Evolutionary conservation across 2,329 filamentous ascomycete species (phyloP), one percentile per base, ranked within the genome.

Genomic region (Acrocalymma vagum): DNA sequence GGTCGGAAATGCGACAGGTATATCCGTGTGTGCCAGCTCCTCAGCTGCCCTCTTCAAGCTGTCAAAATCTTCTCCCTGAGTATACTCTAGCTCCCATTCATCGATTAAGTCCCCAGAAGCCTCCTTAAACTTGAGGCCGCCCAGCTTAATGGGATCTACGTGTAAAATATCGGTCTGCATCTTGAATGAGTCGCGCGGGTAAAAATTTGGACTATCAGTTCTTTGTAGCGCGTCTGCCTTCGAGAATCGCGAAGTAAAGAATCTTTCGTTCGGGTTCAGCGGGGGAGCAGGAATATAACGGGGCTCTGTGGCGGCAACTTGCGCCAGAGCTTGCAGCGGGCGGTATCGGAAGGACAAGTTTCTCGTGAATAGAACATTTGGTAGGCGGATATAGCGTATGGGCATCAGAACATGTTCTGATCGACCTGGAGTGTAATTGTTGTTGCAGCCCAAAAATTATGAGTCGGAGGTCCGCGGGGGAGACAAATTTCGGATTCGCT

Each of bases 1-100:
- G 0, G 94, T 99, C 1, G 94, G 94, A 65, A 99, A 99, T 1
- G 90, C 94, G 31, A 99, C 90, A 4, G 94, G 94, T 3, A 80
- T 80, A 63, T 89, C 80, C 35, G 80, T 84, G 13, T 77, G 77
- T 35, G 77, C 80, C 23, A 96, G 75, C 51, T 85, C 78, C 9
- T 78, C 65, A 3, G 88, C 90, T 1, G 90, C 90, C 39, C 83
- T 74, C 42, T 75, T 72, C 24, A 95, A 77, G 41, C 77, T 72
- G 23, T 74, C 69, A 3, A 74, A 72, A 53, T 82, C 79, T 3
- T 65, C 47, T 3, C 73, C 77, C 17, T 50, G 41, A 9, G 47
- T 51, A 45, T 67, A 70, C 22, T 67, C 37, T 9, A 70, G 60
- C 17, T 58, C 47, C 65, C 65, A 70, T 20, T 63, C 59, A 20